phyloP scores from a whole-genome alignment of 768 basidiomycete species.

The Mycena floridula region DNA sequence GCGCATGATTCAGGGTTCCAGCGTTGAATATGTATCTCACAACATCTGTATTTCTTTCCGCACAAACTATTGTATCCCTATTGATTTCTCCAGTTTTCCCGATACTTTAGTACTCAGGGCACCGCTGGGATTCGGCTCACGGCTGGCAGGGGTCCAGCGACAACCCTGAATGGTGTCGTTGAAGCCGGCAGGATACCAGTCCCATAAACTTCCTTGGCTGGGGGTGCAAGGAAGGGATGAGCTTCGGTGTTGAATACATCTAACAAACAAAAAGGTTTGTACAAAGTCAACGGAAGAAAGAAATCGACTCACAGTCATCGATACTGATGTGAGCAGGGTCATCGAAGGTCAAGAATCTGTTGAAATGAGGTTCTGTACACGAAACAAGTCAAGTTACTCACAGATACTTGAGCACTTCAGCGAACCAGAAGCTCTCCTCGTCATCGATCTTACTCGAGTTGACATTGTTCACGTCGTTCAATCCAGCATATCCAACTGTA shows the following conservation, averaged over 20 bases:
- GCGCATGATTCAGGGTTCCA: no score
- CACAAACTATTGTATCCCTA: no score
- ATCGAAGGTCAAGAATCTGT: constrained; percentile 66
- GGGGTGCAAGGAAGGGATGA: constrained; percentile 41
- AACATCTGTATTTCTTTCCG: no score
- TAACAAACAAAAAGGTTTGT: constrained; percentile 6
- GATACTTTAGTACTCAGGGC: neutral
- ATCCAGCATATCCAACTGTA: constrained; percentile 46
- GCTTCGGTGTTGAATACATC: constrained; percentile 45
- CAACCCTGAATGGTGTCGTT: neutral
- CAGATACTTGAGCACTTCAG: constrained; percentile 75
- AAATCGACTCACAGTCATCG: constrained; percentile 36
- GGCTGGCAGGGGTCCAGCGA: neutral
- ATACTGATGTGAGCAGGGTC: constrained; percentile 39
- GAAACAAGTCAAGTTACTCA: constrained; percentile 21
- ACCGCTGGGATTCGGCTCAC: neutral
- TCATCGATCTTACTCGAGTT: constrained; percentile 35
- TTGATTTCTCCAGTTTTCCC: no score
- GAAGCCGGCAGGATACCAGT: neutral
- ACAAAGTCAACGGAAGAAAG: neutral
- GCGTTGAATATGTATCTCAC: no score
- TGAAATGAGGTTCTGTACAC: neutral
- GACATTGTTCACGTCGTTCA: constrained; percentile 49
- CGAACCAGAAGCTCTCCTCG: constrained; percentile 67
- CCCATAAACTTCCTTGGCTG: constrained; percentile 27